These are phyloP conservation scores for Xanthoceras sorbifolium DNA, from an alignment of 345 rosid genomes.

Conservation along the genomic window DNA sequence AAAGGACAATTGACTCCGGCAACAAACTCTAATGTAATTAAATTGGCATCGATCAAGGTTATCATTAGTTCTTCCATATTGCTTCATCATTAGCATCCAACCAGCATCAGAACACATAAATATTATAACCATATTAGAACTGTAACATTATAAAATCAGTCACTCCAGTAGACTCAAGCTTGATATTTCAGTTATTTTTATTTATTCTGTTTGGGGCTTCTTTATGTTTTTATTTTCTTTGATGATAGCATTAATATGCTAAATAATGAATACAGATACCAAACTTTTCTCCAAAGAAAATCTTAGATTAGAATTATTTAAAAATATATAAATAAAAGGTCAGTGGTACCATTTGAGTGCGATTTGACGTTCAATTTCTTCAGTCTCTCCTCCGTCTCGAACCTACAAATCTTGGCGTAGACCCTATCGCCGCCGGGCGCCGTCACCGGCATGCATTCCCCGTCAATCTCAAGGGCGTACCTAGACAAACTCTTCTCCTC, in stretches of 20 bases:
- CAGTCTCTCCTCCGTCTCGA: constrained; percentile 38
- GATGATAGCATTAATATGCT: no score
- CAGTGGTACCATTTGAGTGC: constrained; percentile 48
- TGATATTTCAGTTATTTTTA: background rate
- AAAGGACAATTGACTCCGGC: background rate
- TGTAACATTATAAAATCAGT: background rate
- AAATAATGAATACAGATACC: background rate
- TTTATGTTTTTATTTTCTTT: no score
- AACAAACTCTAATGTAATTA: background rate
- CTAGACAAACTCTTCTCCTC: constrained; percentile 62
- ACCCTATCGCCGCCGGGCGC: constrained; percentile 93
- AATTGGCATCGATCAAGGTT: no score
- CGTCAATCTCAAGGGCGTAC: constrained; percentile 74
- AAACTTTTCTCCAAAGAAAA: background rate
- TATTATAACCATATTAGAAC: no score
- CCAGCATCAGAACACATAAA: no score
- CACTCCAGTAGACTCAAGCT: background rate
- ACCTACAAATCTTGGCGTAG: constrained; percentile 69
- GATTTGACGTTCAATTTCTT: constrained; percentile 47
- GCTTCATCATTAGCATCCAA: no score
- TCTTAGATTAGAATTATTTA: background rate
- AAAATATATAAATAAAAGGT: background rate
- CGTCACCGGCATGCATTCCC: constrained; percentile 79
- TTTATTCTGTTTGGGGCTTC: background rate
- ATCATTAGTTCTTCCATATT: no score